Percentiles rank a stretch among this genome's conserved stretches.
Conservation (phyloP, 768 basidiomycete genomes). For the Termitomyces sp. region DNA sequence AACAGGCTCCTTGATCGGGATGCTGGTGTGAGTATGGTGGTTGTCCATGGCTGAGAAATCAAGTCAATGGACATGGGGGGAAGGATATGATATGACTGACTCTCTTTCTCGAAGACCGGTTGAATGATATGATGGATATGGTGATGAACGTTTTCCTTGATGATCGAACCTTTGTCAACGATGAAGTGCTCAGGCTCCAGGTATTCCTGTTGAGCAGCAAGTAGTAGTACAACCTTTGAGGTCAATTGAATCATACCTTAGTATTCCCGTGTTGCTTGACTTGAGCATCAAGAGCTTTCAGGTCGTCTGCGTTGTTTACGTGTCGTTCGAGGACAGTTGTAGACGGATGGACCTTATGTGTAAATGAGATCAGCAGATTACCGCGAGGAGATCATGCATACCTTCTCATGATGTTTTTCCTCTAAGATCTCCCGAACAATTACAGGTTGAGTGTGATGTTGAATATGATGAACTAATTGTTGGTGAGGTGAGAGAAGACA, state of each 20-base stretch:
- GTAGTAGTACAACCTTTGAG: not conserved
- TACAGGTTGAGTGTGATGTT: constrained; percentile 35
- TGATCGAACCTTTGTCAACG: constrained; percentile 8
- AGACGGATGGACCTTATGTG: not conserved
- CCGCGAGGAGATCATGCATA: constrained; percentile 9
- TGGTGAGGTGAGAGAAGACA: not conserved
- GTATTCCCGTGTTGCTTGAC: not conserved
- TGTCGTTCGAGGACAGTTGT: constrained; percentile 4
- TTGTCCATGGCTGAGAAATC: not conserved
- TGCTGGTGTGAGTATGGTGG: constrained; percentile 1
- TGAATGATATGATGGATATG: constrained; percentile 12
- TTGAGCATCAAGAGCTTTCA: constrained; percentile 3
- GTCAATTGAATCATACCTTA: not conserved
- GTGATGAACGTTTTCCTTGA: constrained; percentile 8
- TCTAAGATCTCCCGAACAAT: constrained; percentile 22
- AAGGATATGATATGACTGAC: not conserved
- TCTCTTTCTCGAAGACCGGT: constrained; percentile 12
- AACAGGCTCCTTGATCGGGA: constrained; percentile 4
- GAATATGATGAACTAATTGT: constrained; percentile 33
- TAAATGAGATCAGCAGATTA: not conserved
- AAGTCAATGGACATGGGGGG: not conserved
- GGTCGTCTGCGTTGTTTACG: constrained; percentile 2
- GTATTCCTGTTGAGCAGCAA: not conserved
- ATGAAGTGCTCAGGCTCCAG: constrained; percentile 1
- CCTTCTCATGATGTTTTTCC: constrained; percentile 25